Percentiles rank a stretch among this genome's conserved stretches.
Conservation (phyloP, 352 stramenopile species). For the Elongisporangium senticosum region DNA sequence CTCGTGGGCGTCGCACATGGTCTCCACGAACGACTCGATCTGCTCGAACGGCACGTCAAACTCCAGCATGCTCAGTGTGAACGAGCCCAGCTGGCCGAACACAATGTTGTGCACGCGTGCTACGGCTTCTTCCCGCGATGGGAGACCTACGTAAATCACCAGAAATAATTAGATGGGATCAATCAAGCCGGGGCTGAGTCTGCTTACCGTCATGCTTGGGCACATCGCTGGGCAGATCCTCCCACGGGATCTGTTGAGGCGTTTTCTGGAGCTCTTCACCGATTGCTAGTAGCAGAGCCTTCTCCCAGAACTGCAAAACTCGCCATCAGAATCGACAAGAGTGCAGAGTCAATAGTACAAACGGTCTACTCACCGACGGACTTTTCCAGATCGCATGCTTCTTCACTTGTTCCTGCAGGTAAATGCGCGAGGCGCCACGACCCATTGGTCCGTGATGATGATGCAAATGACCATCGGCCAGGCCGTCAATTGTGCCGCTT, state of each 20-base stretch:
- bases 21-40: conserved; percentile 85
- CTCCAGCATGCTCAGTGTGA: conserved; percentile 86
- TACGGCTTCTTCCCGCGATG: conserved; percentile 76
- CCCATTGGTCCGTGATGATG: conserved; percentile 28
- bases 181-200: neutral
- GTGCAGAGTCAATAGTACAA: neutral
- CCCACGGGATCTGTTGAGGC: conserved; percentile 68
- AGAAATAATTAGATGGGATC: neutral
- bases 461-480: conserved; percentile 24
- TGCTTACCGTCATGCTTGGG: conserved; percentile 41
- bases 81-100: conserved; percentile 80
- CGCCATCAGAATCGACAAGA: neutral
- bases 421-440: conserved; percentile 53
- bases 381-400: conserved; percentile 83
- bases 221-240: conserved; percentile 59
- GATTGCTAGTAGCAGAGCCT: conserved; percentile 74
- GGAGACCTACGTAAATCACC: conserved; percentile 18
- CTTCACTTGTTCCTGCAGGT: conserved; percentile 82
- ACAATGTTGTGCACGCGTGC: conserved; percentile 85
- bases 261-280: conserved; percentile 79
- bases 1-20: conserved; percentile 83
- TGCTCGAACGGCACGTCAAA: conserved; percentile 74
- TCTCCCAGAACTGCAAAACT: conserved; percentile 71
- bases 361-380: conserved; percentile 31
- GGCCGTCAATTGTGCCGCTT: conserved; percentile 1